Percentiles rank a stretch among this genome's conserved stretches.
Evolutionary conservation across 2,329 filamentous ascomycete genomes (phyloP).

Genomic region (Albophoma yamanashiensis): DNA sequence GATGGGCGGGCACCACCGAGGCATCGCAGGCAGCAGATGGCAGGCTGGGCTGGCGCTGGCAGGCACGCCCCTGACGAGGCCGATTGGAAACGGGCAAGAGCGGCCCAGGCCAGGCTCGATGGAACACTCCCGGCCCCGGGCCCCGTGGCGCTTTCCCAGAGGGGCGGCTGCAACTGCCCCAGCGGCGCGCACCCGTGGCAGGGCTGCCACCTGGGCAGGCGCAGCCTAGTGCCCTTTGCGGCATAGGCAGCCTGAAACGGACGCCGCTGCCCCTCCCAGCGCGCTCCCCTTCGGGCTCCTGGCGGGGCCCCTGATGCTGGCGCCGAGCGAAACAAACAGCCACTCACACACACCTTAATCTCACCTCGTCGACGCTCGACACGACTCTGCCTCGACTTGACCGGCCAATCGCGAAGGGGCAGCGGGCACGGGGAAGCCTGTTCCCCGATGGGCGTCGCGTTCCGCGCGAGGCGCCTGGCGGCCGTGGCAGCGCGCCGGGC

Average conservation of each 20-base stretch:
- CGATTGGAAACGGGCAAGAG: not conserved
- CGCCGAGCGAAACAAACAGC: not conserved
- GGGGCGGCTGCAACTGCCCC: not conserved
- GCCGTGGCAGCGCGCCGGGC: not conserved
- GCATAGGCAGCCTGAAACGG: not conserved
- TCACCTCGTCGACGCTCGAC: not conserved
- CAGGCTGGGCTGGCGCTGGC: not conserved
- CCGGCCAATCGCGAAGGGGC: constrained; percentile 3
- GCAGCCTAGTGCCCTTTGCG: not conserved
- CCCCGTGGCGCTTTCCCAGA: not conserved
- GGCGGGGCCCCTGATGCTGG: not conserved
- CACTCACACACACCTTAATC: not conserved
- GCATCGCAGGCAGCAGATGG: not conserved
- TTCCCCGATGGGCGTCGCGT: not conserved
- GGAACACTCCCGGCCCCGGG: not conserved
- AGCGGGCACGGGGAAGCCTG: not conserved
- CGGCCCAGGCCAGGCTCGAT: not conserved
- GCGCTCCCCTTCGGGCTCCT: not conserved
- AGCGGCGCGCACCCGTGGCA: not conserved
- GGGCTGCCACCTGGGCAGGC: not conserved
- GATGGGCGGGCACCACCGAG: too few species aligned
- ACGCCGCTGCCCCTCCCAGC: not conserved
- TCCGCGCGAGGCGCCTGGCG: not conserved
- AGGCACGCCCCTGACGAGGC: not conserved
- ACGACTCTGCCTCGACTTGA: not conserved